Conservation (phyloP, 2,329 filamentous ascomycete species). For the Cadophora gregata region DNA sequence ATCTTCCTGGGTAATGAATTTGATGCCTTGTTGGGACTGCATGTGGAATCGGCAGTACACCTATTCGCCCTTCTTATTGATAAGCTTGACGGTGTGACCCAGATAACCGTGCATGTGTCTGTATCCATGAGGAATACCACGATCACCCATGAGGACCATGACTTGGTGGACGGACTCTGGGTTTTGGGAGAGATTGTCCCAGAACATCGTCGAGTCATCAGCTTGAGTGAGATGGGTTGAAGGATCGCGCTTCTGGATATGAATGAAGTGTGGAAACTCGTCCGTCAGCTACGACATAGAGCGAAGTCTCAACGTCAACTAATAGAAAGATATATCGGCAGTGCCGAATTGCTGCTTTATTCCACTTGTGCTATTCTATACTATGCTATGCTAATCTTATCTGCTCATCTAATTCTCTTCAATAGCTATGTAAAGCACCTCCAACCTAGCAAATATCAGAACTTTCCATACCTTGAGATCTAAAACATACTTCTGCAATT, state of each 20-base stretch:
- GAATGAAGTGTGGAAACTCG: conserved; percentile 77
- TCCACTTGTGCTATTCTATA: no score
- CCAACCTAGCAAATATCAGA: no score
- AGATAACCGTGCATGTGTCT: conserved; percentile 61
- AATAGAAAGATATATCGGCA: no score
- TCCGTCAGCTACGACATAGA: no score
- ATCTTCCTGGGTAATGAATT: conserved; percentile 57
- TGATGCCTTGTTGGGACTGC: conserved; percentile 58
- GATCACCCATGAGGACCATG: conserved; percentile 63
- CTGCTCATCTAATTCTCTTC: no score
- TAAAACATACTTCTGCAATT: no score
- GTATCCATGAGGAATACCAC: conserved; percentile 60
- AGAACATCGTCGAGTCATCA: conserved; percentile 56
- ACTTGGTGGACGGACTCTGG: conserved; percentile 62
- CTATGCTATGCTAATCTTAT: no score
- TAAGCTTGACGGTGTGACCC: conserved; percentile 61
- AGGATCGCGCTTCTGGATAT: conserved; percentile 77
- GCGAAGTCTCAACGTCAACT: no score
- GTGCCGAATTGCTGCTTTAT: no score
- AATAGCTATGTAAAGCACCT: no score
- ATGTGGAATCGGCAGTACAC: conserved; percentile 60
- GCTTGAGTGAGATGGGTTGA: conserved; percentile 69
- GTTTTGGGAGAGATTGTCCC: conserved; percentile 45
- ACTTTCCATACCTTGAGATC: no score
- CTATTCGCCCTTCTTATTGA: conserved; percentile 59